Evolutionary conservation across 257 asterid species (phyloP), one percentile per base, ranked within the genome.

Genomic region (Plantago major): DNA sequence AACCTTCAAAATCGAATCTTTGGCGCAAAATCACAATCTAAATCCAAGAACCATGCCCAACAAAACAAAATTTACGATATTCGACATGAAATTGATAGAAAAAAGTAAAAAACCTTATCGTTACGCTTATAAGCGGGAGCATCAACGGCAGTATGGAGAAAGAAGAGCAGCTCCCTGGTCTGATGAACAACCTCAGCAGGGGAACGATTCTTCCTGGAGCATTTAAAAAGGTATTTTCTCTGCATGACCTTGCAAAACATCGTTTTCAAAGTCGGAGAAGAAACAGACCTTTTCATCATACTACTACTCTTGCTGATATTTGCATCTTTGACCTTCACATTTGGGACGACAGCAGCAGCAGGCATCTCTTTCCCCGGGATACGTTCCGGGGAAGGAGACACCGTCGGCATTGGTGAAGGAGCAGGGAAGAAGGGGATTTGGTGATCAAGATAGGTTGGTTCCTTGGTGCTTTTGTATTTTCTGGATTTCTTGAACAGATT

Each of bases 181-280:
- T 76, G 75, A 2, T 75, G 67, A 0, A 91, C 95, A 40, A 88
- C 64, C 0, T 88, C 92, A 44, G 70, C 69, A 9, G 94, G 86
- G 33, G 76, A 13, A 62, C 75, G 55, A 1, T 92, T 85, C 30
- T 79, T 71, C 71, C 76, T 91, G 47, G 83, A 54, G 26, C 26
- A 22, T 65, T 78, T 88, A 71, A 86, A 90, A n/a, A 88, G 74
- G n/a, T 83, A 74, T 15, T 69, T 72, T 74, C 79, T 82, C 74
- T 87, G 76, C 72, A 84, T 16, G 6, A 81, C 84, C 68, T 62
- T 83, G 3, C 72, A 72, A 64, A 87, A 79, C 12, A 84, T 68
- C 72, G 64, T 83, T 73, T 74, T 87, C 45, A 85, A 67, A 60
- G 70, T 38, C 4, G 85, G 42, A 60, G 88, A 71, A 15, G 65